Conservation (phyloP, 2,329 filamentous ascomycete species). For the Tolypocladium pustulatum region DNA sequence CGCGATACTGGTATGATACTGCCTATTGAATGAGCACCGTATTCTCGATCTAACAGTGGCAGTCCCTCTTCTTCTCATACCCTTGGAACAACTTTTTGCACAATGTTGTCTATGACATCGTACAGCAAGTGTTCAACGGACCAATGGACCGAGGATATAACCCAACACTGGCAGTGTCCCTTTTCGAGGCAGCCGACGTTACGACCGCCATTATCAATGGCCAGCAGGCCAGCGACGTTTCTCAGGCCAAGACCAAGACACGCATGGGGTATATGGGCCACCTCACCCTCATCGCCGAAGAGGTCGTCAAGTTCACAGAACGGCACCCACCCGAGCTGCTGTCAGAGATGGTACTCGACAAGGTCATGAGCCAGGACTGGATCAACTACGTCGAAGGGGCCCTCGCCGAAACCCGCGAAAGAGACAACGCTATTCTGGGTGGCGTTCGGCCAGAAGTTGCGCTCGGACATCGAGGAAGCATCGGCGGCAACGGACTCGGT, state of each 20-base stretch:
- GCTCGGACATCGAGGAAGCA: slow-evolving; percentile 64
- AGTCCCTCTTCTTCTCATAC: slow-evolving; percentile 97
- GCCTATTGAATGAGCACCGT: neutral
- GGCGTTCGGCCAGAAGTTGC: slow-evolving; percentile 88
- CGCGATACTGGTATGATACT: slow-evolving; percentile 69
- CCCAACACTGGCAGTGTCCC: slow-evolving; percentile 74
- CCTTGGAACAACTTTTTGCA: slow-evolving; percentile 99
- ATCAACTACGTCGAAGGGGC: slow-evolving; percentile 90
- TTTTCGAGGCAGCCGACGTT: slow-evolving; percentile 84
- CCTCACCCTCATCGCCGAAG: slow-evolving; percentile 90
- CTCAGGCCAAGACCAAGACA: slow-evolving; percentile 74
- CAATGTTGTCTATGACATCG: slow-evolving; percentile 97
- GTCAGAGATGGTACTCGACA: slow-evolving; percentile 74
- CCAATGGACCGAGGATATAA: slow-evolving; percentile 96
- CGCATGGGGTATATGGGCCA: slow-evolving; percentile 98
- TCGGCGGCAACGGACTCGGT: slow-evolving; percentile 34
- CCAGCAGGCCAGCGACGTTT: slow-evolving; percentile 76
- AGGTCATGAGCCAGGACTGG: slow-evolving; percentile 84
- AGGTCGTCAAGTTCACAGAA: slow-evolving; percentile 97
- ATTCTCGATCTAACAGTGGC: neutral
- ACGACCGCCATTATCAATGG: slow-evolving; percentile 88
- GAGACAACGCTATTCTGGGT: slow-evolving; percentile 96
- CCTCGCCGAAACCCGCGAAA: slow-evolving; percentile 83
- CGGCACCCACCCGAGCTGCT: slow-evolving; percentile 82
- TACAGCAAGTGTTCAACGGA: slow-evolving; percentile 98